Base-by-base conservation (phyloP, 2,329 filamentous ascomycete genomes). In the Mollisiaceae sp. region DNA sequence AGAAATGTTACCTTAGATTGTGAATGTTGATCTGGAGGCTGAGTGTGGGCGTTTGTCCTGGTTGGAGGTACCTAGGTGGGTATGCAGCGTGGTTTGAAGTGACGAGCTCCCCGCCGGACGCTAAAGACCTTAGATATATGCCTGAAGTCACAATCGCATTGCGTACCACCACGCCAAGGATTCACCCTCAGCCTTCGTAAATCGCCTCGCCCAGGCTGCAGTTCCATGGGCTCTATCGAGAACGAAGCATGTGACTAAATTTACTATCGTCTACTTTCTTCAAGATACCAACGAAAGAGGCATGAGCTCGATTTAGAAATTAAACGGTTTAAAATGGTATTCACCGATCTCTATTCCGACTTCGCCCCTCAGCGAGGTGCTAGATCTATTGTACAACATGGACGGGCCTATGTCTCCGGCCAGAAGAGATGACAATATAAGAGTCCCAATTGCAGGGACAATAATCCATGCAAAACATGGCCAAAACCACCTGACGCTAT, bases 401-500 rank as follows among this genome's bases (percentile, higher is more conserved):
- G 69, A 73, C 67, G 72, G 60, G 63, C 64, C 64, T 59, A 59
- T 65, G 63, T 52, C 65, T 67, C 57, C 39, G 22, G 62, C 58
- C 68, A 47, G 59, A 59, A 62, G 67, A 72, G 59, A 69, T 68
- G 66, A 65, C 69, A 73, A 66, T 69, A 70, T 66, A 65, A 70
- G 57, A 62, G 59, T 39, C 69, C 66, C 55, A 57, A 65, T 20
- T 65, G 18, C 38, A 62, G 61, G 65, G 64, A 59, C 63, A 62
- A 66, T 68, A 52, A 67, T 63, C 66, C 67, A 66, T 67, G 67
- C 59, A 65, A 60, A 67, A 65, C 58, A 60, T 54, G 57, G 63
- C 47, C 54, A 70, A 70, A 59, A 71, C 67, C 70, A 65, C 72
- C 72, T 68, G 67, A 71, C 73, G 73, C 74, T 75, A 75, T 75